Evolutionary conservation across 2,329 filamentous ascomycete genomes (phyloP).

Genomic region (Pyrenochaeta sp.): DNA sequence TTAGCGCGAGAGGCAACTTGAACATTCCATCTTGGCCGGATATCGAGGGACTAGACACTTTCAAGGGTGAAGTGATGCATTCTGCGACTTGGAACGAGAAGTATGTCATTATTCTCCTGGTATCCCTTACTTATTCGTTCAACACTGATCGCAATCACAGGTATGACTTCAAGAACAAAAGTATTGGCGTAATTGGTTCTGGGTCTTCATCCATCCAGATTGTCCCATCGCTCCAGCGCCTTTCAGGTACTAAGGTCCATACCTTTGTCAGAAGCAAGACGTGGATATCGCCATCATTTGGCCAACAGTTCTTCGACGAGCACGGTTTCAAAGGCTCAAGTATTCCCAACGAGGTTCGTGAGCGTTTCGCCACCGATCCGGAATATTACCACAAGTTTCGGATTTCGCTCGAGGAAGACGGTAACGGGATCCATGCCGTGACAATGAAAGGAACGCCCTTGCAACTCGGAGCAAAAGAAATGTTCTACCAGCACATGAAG

Average conservation of each 20-base stretch:
- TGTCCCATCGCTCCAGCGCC: constrained; percentile 48
- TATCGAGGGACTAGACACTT: constrained; percentile 40
- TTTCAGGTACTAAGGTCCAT: constrained; percentile 37
- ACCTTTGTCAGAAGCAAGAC: constrained; percentile 46
- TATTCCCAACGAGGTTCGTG: constrained; percentile 33
- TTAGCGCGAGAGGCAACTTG: constrained; percentile 42
- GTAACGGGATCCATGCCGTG: constrained; percentile 37
- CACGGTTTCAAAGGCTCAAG: constrained; percentile 44
- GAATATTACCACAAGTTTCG: constrained; percentile 42
- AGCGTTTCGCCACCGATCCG: constrained; percentile 36
- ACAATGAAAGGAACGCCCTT: constrained; percentile 48
- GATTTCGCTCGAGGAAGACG: constrained; percentile 42
- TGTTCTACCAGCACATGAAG: constrained; percentile 53
- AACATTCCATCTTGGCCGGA: constrained; percentile 44
- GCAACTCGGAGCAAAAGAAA: constrained; percentile 44
- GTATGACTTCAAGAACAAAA: constrained; percentile 42
- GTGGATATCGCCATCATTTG: constrained; percentile 46
- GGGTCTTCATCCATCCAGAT: constrained; percentile 52
- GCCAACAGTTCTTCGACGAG: constrained; percentile 36
- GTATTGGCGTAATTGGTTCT: constrained; percentile 45
- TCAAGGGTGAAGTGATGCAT: constrained; percentile 47
- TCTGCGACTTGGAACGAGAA: constrained; percentile 44
- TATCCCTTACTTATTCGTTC: not conserved
- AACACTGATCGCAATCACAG: constrained; percentile 18
- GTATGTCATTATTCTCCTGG: constrained; percentile 15